phyloP scores from a whole-genome alignment of 2,329 filamentous ascomycete species.

The Aquanectria penicillioides region DNA sequence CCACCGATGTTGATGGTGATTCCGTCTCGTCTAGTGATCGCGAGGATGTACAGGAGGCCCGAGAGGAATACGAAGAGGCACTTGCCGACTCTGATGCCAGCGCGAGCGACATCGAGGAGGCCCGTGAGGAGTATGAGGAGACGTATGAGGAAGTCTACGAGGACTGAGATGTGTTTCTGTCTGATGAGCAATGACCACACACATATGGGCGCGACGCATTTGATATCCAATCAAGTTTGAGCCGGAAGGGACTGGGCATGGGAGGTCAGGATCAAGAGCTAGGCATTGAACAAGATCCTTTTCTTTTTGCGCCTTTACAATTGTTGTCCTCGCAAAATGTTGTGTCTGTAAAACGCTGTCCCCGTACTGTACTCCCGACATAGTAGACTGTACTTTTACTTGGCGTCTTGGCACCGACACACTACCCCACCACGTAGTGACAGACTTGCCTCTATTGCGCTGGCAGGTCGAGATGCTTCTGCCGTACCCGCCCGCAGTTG shows the following conservation, averaged over 20 bases:
- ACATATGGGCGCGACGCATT: constrained; percentile 29
- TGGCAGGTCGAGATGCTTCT: no score
- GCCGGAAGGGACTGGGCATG: constrained; percentile 17
- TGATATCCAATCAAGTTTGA: constrained; percentile 30
- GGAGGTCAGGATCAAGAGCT: constrained; percentile 6
- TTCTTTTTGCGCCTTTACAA: background rate
- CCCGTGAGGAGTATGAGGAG: constrained; percentile 59
- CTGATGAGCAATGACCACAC: constrained; percentile 23
- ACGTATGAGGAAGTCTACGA: constrained; percentile 41
- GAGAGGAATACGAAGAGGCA: constrained; percentile 56
- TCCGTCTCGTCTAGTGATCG: constrained; percentile 55
- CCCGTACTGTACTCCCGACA: no score
- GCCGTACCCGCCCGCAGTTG: no score
- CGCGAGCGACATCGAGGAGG: constrained; percentile 65
- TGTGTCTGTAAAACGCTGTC: no score
- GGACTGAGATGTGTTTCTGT: constrained; percentile 26
- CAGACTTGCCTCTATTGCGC: no score
- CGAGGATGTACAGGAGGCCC: constrained; percentile 54
- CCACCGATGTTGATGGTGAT: constrained; percentile 53
- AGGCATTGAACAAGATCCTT: constrained; percentile 1
- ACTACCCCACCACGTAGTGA: no score
- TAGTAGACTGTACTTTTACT: no score
- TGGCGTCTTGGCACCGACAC: no score
- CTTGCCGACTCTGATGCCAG: constrained; percentile 55
- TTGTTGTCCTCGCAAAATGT: background rate